A percentile compares a stretch with the other conserved stretches of the same genome.
These are phyloP conservation scores for Bipolaris bicolor DNA, from an alignment of 2,329 filamentous ascomycete genomes.

Conservation along the genomic window DNA sequence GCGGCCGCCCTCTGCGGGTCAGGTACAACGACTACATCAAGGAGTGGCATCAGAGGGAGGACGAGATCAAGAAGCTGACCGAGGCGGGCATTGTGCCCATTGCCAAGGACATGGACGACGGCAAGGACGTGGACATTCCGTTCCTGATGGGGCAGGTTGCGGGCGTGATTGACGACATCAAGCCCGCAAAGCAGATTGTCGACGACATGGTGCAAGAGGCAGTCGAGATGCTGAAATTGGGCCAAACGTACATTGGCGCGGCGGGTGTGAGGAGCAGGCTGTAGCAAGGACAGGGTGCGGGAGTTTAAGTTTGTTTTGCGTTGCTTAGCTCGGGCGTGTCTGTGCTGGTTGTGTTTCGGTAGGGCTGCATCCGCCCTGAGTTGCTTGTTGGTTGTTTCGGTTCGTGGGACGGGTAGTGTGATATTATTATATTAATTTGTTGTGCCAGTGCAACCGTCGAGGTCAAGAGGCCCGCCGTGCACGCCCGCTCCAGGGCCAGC, in stretches of 20 bases:
- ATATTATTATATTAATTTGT: neutral
- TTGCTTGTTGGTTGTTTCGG: constrained; percentile 3
- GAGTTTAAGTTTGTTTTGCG: neutral
- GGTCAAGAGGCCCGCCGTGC: neutral
- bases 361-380: neutral
- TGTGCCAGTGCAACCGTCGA: constrained; percentile 14
- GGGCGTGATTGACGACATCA: constrained; percentile 74
- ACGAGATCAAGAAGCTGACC: constrained; percentile 76
- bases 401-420: neutral
- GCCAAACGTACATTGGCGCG: constrained; percentile 42
- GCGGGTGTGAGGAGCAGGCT: constrained; percentile 41
- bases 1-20: constrained; percentile 80
- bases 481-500: neutral
- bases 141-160: constrained; percentile 95
- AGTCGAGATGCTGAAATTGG: constrained; percentile 47
- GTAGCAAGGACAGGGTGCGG: constrained; percentile 19
- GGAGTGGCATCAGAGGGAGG: constrained; percentile 77
- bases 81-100: constrained; percentile 80
- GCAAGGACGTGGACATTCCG: constrained; percentile 81
- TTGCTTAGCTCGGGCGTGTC: neutral
- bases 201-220: constrained; percentile 76
- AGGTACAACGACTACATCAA: constrained; percentile 83
- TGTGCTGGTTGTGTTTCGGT: neutral
- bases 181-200: constrained; percentile 85
- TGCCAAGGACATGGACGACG: constrained; percentile 80